Base-by-base conservation (phyloP, 331 rosid genomes). In the Rhamnella rubrinervis region DNA sequence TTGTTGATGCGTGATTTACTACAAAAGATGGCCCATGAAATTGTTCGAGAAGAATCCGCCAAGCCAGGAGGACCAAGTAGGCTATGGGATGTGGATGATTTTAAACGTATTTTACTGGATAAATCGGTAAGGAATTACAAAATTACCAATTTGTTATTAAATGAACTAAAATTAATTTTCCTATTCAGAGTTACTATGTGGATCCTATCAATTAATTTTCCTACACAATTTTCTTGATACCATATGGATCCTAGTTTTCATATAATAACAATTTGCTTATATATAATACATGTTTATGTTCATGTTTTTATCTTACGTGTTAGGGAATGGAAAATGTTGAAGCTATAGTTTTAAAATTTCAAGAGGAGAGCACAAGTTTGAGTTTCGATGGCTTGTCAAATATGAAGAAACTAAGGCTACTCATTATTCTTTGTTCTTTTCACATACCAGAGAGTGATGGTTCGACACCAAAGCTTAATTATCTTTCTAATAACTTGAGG, bases 1-100 rank as follows among this genome's bases (percentile, higher is more conserved):
- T 13, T 53, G 10, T 53, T 16, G 60, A 66, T 66, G 71, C 59
- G 50, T 51, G 71, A 66, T 66, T 50, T 66, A 21, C 20, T 66
- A 26, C 41, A 57, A 2, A 59, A 66, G 1, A 66, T 51, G 61
- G 71, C 60, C 0, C 16, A 53, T 4, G 71, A 66, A 12, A 66
- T 66, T 50, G 71, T 66, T 18, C 53, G 71, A 37, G 25, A 31
- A 9, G 55, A 8, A 8, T 66, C 55, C 1, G 37, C 26, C 21
- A 23, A 66, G 12, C 59, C 71, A 28, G 71, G 31, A 26, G 31
- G 49, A 16, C 71, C 60, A 0, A 26, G 46, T 2, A 66, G 71
- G 59, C 2, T 66, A 21, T 66, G 71, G 60, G 21, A 14, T 28
- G 21, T 21, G 21, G 21, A 28, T 21, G 71, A 66, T 20, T 39